Conservation (phyloP, 1,284 basidiomycete genomes). For the Papiliotrema terrestris region DNA sequence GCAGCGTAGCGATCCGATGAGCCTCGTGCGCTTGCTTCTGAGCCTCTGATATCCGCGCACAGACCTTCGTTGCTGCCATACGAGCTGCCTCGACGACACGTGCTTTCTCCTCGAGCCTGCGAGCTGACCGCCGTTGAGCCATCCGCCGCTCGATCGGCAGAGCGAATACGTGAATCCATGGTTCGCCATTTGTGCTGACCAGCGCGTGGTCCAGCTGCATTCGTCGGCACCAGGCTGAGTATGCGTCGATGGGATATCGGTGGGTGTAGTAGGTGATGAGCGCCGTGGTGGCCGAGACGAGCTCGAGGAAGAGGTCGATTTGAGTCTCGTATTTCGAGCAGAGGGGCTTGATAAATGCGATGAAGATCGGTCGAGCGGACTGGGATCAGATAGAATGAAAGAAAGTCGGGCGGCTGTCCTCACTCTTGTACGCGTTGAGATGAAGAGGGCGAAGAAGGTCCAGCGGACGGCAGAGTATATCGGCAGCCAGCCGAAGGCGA, state of each 20-base stretch:
- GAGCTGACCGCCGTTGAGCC: too few species aligned
- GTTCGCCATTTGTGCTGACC: too few species aligned
- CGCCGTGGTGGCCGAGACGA: background rate
- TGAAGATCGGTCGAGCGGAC: too few species aligned
- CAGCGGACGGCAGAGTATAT: slow-evolving; percentile 31
- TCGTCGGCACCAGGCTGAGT: too few species aligned
- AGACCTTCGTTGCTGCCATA: too few species aligned
- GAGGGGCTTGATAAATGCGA: background rate
- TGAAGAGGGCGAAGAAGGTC: slow-evolving; percentile 14
- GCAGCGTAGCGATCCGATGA: too few species aligned
- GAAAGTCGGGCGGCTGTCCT: background rate
- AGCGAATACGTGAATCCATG: background rate
- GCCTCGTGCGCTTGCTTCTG: too few species aligned
- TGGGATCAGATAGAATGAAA: background rate
- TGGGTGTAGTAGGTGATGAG: background rate
- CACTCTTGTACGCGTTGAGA: slow-evolving; percentile 14
- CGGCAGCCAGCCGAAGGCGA: slow-evolving; percentile 33
- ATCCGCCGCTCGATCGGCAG: background rate
- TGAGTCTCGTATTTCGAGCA: background rate
- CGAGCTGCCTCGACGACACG: too few species aligned
- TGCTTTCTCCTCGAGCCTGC: too few species aligned
- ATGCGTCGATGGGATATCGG: too few species aligned
- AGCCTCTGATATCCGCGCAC: too few species aligned
- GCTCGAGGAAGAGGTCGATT: background rate
- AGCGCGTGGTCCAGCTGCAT: too few species aligned